Evolutionary conservation across 495 filamentous ascomycete species (phyloP), one percentile per base, ranked within the genome.

Genomic region (Penicillium cataractarum): DNA sequence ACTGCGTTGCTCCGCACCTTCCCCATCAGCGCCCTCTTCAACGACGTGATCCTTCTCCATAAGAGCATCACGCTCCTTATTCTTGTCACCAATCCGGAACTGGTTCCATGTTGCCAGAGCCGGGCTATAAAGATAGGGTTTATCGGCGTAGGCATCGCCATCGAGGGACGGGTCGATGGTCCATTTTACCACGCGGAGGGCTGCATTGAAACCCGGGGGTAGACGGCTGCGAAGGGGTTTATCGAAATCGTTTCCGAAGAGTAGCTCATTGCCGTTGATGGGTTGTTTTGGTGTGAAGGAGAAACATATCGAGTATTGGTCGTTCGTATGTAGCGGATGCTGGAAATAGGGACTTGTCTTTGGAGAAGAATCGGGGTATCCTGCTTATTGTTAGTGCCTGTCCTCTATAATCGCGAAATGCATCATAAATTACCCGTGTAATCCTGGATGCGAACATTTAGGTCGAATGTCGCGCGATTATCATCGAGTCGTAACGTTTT

Each of bases 241-340:
- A 65, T 95, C 92, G 62, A 97, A 97, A 76, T 97, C 90, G 72
- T 97, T 97, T 19, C 94, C 94, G 60, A 93, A 97, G 35, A 97
- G 82, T 1, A 97, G 83, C 57, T 92, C 89, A 24, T 86, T 75
- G 44, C 86, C 92, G 7, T 82, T 80, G 29, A 97, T 87, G 53
- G 78, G 78, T 40, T 77, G 71, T 65, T 90, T 89, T 50, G 88
- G 92, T 6, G 83, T 82, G 71, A 97, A 90, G 19, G 83, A 78
- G 72, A 96, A 89, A 32, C 83, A 83, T 66, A 98, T 90, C 68
- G 84, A 88, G 78, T 97, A 97, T 64, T 89, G 87, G 74, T 97
- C 92, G 26, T 82, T 75, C 46, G 78, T 81, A 73, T 96, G 92
- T 21, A 80, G 74, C 10, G 87, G 83, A 22, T 84, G 75, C 27